Percentiles rank a stretch among this genome's conserved stretches.
phyloP scores from a whole-genome alignment of 1,284 basidiomycete genomes.

The Meira miltonrushii region DNA sequence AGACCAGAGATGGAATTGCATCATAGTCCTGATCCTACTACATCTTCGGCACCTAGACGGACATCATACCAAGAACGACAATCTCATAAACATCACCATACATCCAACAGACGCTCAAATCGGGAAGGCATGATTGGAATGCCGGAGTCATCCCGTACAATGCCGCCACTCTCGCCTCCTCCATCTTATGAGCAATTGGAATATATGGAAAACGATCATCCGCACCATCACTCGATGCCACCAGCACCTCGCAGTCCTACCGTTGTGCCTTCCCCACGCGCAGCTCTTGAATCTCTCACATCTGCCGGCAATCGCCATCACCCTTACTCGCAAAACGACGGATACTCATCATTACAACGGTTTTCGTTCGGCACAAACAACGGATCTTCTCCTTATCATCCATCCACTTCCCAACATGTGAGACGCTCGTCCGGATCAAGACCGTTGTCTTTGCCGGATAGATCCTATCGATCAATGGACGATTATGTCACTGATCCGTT shows the following conservation, averaged over 20 bases:
- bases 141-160: neutral
- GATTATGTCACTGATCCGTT: conserved; percentile 5
- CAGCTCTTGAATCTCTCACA: neutral
- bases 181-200: neutral
- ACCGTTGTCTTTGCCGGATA: neutral
- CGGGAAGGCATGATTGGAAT: no score
- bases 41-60: no score
- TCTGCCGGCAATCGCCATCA: neutral
- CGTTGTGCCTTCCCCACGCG: neutral
- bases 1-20: neutral
- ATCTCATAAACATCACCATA: neutral
- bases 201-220: neutral
- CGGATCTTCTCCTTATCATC: neutral
- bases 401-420: neutral
- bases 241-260: neutral
- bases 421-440: neutral
- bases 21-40: no score
- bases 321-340: neutral
- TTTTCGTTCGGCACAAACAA: neutral
- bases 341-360: no score
- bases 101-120: neutral
- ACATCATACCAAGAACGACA: neutral
- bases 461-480: conserved; percentile 11
- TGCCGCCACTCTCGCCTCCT: neutral
- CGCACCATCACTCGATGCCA: no score